Base-by-base conservation (phyloP, 768 basidiomycete species). In the Kockovaella imperatae region DNA sequence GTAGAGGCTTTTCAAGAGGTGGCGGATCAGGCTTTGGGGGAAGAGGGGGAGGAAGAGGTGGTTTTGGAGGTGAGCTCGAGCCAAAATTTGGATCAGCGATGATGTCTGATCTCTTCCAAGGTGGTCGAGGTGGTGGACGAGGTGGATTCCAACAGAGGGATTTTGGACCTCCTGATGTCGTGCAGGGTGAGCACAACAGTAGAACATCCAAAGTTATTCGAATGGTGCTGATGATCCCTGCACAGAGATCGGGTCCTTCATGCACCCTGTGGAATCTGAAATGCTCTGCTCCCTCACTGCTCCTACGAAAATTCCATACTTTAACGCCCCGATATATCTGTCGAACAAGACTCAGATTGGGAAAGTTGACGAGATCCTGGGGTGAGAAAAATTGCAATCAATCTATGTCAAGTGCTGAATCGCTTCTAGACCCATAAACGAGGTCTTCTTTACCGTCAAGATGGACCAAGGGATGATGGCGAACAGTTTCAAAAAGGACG, bases 291-390 rank as follows among this genome's bases (percentile, higher is more conserved):
- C 82, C 5, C 88, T 90, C 3, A 73, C 80, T 17, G 78, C 87
- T 67, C 73, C 83, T 2, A 83, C 91, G 73, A 93, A 87, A 76
- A 89, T 99, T 23, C 95, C 95, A 0, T 93, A 90, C 73, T 99
- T 99, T 80, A 99, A 99, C 71, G 91, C 93, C 0, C 91, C 93
- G 41, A 89, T 97, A 68, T 97, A 93, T 72, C 79, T 97, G 44
- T 83, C 87, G 76, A 95, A 96, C 73, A 97, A 95, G 74, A 86
- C 88, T 8, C 77, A 81, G 57, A 88, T 97, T 53, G 93, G 95
- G 53, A 96, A 95, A 74, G 85, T 99, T 34, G 95, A 99, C 73
- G 95, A 99, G 73, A 97, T 99, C 59, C 79, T 99, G n/a, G 95
- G 95, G n/a, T n/a, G n/a, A n/a, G n/a, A n/a, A n/a, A n/a, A n/a